phyloP scores from a whole-genome alignment of 2,329 filamentous ascomycete species.

The Trichoderma oligosporum region DNA sequence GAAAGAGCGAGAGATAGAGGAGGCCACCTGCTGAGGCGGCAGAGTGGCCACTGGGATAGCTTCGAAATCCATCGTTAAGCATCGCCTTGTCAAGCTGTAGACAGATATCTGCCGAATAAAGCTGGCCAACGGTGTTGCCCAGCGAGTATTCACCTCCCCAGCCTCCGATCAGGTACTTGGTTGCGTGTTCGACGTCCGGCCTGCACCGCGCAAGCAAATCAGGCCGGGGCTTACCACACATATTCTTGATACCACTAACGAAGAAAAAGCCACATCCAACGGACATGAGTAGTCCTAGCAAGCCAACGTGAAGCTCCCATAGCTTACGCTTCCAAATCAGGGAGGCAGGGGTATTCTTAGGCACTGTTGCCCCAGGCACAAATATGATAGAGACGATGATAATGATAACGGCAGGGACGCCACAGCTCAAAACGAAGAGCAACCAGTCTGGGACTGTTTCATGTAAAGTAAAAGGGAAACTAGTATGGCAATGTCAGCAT shows the following conservation, averaged over 20 bases:
- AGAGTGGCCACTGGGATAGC: slow-evolving; percentile 56
- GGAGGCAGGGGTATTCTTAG: slow-evolving; percentile 56
- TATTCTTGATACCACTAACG: slow-evolving; percentile 80
- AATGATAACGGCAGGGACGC: slow-evolving; percentile 65
- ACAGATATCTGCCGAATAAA: slow-evolving; percentile 78
- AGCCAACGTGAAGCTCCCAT: slow-evolving; percentile 86
- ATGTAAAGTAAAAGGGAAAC: slow-evolving; percentile 64
- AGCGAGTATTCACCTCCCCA: slow-evolving; percentile 42
- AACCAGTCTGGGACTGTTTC: slow-evolving; percentile 69
- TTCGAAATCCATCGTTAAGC: slow-evolving; percentile 79
- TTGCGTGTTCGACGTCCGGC: slow-evolving; percentile 65
- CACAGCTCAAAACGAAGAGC: slow-evolving; percentile 59
- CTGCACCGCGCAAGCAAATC: slow-evolving; percentile 78
- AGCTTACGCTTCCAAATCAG: slow-evolving; percentile 76
- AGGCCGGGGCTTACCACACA: slow-evolving; percentile 67
- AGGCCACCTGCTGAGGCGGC: slow-evolving; percentile 75
- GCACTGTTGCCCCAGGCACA: slow-evolving; percentile 68
- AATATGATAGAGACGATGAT: slow-evolving; percentile 64
- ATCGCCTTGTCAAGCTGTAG: slow-evolving; percentile 55
- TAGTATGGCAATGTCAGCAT: slow-evolving; percentile 28
- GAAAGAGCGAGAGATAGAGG: slow-evolving; percentile 80
- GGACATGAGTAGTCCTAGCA: slow-evolving; percentile 74
- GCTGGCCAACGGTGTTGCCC: slow-evolving; percentile 50
- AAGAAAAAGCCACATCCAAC: slow-evolving; percentile 72
- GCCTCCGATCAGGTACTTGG: slow-evolving; percentile 60